These are phyloP conservation scores for Herpomyces periplanetae DNA, from an alignment of 2,329 filamentous ascomycete species.

Conservation along the genomic window DNA sequence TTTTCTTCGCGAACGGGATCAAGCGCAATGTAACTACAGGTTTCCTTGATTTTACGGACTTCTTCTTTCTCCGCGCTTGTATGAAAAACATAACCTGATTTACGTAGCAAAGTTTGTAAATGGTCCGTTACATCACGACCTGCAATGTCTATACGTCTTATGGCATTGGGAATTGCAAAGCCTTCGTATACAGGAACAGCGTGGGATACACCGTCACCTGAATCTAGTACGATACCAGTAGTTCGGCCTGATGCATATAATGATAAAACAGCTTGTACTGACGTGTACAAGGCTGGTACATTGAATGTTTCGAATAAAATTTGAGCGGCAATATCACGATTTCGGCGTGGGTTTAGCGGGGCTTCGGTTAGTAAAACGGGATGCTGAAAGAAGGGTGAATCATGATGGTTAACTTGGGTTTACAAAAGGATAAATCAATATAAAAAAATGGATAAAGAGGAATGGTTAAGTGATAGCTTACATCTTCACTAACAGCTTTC, in stretches of 20 bases:
- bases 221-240: conserved; percentile 75
- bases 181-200: conserved; percentile 92
- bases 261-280: conserved; percentile 80
- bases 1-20: conserved; percentile 85
- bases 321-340: conserved; percentile 80
- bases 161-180: conserved; percentile 80
- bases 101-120: conserved; percentile 55
- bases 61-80: conserved; percentile 97
- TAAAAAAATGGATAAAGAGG: conserved; percentile 1
- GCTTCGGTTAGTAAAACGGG: conserved; percentile 85
- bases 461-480: conserved; percentile 8
- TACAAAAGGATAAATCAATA: background rate
- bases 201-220: conserved; percentile 81
- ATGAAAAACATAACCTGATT: conserved; percentile 75
- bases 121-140: conserved; percentile 87
- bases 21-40: conserved; percentile 52
- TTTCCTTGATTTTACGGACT: conserved; percentile 88
- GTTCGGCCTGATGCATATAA: conserved; percentile 83
- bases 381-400: conserved; percentile 15
- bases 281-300: conserved; percentile 76
- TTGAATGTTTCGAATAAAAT: conserved; percentile 98
- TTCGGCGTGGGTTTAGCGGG: conserved; percentile 68
- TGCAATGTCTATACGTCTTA: conserved; percentile 76
- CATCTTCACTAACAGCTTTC: conserved; percentile 88
- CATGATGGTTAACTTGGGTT: conserved; percentile 3